These are phyloP conservation scores for Coemansia sp. DNA, from an alignment of 192 early-diverging fungal species.

Conservation along the genomic window DNA sequence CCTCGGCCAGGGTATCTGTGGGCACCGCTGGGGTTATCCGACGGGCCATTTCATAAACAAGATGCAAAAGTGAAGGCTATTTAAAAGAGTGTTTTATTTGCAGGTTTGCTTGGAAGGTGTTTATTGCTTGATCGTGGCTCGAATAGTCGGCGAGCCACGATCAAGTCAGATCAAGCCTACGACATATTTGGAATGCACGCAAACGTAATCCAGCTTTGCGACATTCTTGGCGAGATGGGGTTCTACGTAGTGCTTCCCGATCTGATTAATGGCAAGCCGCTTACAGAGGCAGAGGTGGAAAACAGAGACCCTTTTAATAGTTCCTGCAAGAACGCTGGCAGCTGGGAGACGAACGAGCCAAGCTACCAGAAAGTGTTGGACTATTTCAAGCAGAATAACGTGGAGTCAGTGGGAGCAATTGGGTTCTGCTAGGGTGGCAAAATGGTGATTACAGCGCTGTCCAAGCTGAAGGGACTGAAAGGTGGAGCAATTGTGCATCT, in stretches of 20 bases:
- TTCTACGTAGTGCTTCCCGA: slow-evolving; percentile 69
- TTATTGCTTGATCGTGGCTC: no score
- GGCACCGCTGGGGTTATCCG: slow-evolving; percentile 5
- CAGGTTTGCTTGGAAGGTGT: no score
- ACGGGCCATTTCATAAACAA: slow-evolving; percentile 16
- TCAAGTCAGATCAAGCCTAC: slow-evolving; percentile 28
- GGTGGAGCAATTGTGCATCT: slow-evolving; percentile 64
- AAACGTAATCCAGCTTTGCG: slow-evolving; percentile 65
- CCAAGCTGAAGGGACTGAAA: slow-evolving; percentile 49
- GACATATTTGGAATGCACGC: slow-evolving; percentile 66
- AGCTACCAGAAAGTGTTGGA: slow-evolving; percentile 9
- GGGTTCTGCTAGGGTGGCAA: slow-evolving; percentile 75
- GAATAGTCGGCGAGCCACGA: no score
- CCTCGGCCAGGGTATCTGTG: slow-evolving; percentile 4
- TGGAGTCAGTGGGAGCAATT: slow-evolving; percentile 51
- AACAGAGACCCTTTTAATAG: slow-evolving; percentile 33
- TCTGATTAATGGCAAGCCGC: slow-evolving; percentile 55
- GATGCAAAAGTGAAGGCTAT: no score
- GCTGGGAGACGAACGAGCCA: slow-evolving; percentile 25
- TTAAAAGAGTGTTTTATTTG: no score
- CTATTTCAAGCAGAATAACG: slow-evolving; percentile 48
- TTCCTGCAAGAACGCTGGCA: slow-evolving; percentile 35
- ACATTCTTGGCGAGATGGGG: slow-evolving; percentile 53
- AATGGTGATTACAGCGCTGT: slow-evolving; percentile 52
- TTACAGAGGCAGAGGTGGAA: slow-evolving; percentile 38